A percentile compares a stretch with the other conserved stretches of the same genome.
phyloP scores from a whole-genome alignment of 345 rosid species.

The Eucalyptus shirleyi region DNA sequence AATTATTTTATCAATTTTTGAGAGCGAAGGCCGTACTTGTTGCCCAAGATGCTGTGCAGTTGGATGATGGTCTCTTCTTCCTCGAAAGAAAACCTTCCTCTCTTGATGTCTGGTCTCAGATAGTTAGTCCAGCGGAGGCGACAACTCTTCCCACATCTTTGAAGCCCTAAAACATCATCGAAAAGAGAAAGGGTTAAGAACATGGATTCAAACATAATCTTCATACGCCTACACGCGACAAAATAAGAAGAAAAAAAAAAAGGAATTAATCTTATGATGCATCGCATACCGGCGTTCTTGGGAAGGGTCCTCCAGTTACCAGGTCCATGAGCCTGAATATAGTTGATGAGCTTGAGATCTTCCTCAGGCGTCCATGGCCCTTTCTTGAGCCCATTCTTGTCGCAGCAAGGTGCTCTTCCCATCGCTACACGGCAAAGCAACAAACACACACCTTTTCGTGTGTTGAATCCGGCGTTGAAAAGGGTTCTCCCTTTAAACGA shows the following conservation, averaged over 20 bases:
- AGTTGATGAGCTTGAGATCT: slow-evolving; percentile 46
- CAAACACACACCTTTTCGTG: neutral
- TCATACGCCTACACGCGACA: neutral
- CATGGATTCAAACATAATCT: neutral
- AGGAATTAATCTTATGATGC: neutral
- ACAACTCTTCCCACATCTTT: slow-evolving; percentile 97
- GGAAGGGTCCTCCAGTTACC: slow-evolving; percentile 75
- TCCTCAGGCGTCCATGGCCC: slow-evolving; percentile 88
- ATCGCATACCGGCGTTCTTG: slow-evolving; percentile 52
- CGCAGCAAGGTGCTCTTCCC: slow-evolving; percentile 87
- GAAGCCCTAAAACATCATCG: slow-evolving; percentile 36
- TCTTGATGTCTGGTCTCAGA: slow-evolving; percentile 83
- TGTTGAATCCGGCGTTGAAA: neutral
- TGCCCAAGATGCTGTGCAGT: slow-evolving; percentile 71
- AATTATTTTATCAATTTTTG: neutral
- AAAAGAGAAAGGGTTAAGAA: neutral
- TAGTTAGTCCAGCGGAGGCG: slow-evolving; percentile 98
- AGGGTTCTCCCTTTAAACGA: neutral
- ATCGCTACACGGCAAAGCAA: slow-evolving; percentile 1
- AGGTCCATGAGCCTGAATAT: slow-evolving; percentile 55
- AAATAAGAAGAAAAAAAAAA: neutral
- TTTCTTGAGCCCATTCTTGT: slow-evolving; percentile 67
- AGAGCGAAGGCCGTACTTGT: slow-evolving; percentile 43
- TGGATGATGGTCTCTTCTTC: slow-evolving; percentile 96
- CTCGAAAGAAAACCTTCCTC: slow-evolving; percentile 90